phyloP scores from a whole-genome alignment of 768 basidiomycete genomes.

The Lactarius deliciosus region DNA sequence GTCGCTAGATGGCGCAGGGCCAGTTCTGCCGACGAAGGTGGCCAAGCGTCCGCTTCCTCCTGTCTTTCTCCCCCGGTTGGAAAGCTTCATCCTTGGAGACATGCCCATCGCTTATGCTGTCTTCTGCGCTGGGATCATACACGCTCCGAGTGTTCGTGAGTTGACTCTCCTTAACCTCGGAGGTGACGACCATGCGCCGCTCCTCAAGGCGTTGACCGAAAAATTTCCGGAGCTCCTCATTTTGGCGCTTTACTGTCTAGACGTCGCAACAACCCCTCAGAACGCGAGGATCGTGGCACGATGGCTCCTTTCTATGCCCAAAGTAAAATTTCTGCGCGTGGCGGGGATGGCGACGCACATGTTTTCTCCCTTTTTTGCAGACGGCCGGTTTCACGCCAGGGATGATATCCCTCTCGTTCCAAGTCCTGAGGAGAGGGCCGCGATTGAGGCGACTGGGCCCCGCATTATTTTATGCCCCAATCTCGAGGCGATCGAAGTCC shows the following conservation, averaged over 20 bases:
- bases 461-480: slow-evolving; percentile 13
- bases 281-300: slow-evolving; percentile 41
- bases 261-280: slow-evolving; percentile 35
- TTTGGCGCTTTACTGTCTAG: slow-evolving; percentile 51
- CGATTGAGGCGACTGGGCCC: slow-evolving; percentile 9
- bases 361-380: slow-evolving; percentile 6
- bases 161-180: slow-evolving; percentile 56
- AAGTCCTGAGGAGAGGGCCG: background rate
- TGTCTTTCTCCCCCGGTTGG: slow-evolving; percentile 50
- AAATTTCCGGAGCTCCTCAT: slow-evolving; percentile 53
- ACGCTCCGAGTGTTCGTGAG: slow-evolving; percentile 57
- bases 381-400: slow-evolving; percentile 21
- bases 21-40: slow-evolving; percentile 37
- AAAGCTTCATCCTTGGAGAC: slow-evolving; percentile 56
- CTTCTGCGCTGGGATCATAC: slow-evolving; percentile 49
- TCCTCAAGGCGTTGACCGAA: slow-evolving; percentile 48
- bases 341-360: slow-evolving; percentile 9
- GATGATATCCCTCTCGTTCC: slow-evolving; percentile 21
- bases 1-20: slow-evolving; percentile 63
- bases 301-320: slow-evolving; percentile 61
- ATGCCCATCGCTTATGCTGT: slow-evolving; percentile 49
- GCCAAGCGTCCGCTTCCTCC: slow-evolving; percentile 36
- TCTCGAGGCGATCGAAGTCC: slow-evolving; percentile 24
- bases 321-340: slow-evolving; percentile 37
- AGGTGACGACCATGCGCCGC: slow-evolving; percentile 50